Conservation (phyloP, 176 grass and related monocot genomes). For the Eremochloa ophiuroides region DNA sequence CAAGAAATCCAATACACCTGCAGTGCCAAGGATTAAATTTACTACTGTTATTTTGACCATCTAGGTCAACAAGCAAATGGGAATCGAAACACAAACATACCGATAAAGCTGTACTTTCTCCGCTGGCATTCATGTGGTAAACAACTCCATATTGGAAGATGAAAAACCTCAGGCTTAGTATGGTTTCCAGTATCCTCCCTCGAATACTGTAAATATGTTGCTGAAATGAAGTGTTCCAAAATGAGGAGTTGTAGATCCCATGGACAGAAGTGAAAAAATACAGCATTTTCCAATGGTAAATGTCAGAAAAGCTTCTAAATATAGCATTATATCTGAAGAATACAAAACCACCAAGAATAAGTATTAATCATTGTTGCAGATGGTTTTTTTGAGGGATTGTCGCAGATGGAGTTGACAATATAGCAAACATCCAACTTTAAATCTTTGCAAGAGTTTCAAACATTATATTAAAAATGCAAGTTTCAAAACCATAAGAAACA, state of each 20-base stretch:
- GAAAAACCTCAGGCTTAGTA: conserved; percentile 85
- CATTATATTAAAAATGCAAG: background rate
- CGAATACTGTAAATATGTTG: conserved; percentile 78
- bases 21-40: conserved; percentile 20
- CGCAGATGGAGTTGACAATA: background rate
- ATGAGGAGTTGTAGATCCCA: background rate
- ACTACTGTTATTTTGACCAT: background rate
- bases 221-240: conserved; percentile 43
- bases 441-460: background rate
- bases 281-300: background rate
- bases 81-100: conserved; percentile 37
- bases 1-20: conserved; percentile 90
- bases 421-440: background rate
- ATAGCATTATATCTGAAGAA: too few relatives aligned
- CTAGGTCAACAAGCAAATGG: conserved; percentile 6
- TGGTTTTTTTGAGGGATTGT: too few relatives aligned
- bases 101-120: conserved; percentile 46
- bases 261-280: background rate
- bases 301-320: conserved; percentile 7
- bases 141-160: conserved; percentile 94
- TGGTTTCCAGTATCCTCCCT: conserved; percentile 79
- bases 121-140: conserved; percentile 68
- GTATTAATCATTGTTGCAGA: background rate
- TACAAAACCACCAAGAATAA: background rate
- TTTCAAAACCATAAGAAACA: background rate